Percentiles rank a stretch among this genome's conserved stretches.
Evolutionary conservation across 192 early-diverging fungal genomes (phyloP).

Genomic region (Linderina pennispora): DNA sequence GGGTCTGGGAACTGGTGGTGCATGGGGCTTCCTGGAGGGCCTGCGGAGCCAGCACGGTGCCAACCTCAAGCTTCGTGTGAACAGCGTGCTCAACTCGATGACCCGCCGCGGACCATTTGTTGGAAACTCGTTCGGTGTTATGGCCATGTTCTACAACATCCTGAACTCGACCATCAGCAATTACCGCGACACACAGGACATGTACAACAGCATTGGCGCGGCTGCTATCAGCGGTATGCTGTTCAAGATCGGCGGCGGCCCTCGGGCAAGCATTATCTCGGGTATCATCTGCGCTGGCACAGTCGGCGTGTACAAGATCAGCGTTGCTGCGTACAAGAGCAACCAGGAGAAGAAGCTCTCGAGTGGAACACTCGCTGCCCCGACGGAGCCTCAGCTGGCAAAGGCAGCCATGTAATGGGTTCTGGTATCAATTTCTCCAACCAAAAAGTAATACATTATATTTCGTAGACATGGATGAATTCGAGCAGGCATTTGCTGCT

Average conservation of each 20-base stretch:
- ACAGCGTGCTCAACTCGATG: constrained; percentile 75
- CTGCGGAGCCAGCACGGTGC: constrained; percentile 54
- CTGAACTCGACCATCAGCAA: constrained; percentile 61
- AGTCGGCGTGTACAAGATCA: constrained; percentile 50
- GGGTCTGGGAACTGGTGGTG: constrained; percentile 66
- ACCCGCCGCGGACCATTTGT: constrained; percentile 80
- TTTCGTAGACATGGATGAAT: no score
- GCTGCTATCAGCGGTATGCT: constrained; percentile 70
- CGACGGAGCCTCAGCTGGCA: constrained; percentile 33
- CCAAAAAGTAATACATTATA: no score
- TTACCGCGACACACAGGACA: constrained; percentile 57
- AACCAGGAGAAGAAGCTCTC: constrained; percentile 19
- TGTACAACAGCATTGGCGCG: constrained; percentile 61
- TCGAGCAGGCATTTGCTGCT: no score
- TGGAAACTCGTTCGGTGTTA: constrained; percentile 73
- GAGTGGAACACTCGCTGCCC: constrained; percentile 9
- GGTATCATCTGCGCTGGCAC: constrained; percentile 52
- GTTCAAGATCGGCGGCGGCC: constrained; percentile 67
- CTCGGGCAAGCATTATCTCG: constrained; percentile 48
- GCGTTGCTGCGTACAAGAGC: constrained; percentile 19
- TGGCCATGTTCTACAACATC: constrained; percentile 80
- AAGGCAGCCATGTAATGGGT: no score
- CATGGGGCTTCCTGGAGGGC: constrained; percentile 72
- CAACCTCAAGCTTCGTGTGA: constrained; percentile 68
- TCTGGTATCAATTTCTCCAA: no score